phyloP scores from a whole-genome alignment of 2,329 filamentous ascomycete species.

The Ceratocystis huliohia region DNA sequence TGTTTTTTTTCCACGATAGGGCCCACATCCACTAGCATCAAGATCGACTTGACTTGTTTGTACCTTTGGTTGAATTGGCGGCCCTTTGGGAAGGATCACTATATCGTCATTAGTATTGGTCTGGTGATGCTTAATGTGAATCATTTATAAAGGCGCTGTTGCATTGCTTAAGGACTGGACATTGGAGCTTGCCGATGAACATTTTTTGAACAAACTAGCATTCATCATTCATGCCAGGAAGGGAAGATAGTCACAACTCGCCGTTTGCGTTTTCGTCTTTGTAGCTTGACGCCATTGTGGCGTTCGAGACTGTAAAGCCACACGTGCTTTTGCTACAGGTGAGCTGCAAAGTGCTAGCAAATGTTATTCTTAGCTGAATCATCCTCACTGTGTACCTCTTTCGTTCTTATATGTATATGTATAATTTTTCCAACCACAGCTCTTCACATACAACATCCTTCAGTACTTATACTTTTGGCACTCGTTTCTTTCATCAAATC shows the following conservation, averaged over 20 bases:
- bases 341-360: neutral
- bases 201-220: neutral
- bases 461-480: neutral
- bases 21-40: neutral
- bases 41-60: neutral
- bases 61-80: too few species aligned
- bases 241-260: neutral
- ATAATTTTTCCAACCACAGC: neutral
- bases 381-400: too few species aligned
- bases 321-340: neutral
- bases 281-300: slow-evolving; percentile 3
- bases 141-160: neutral
- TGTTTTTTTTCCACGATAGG: neutral
- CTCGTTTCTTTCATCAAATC: neutral
- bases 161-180: neutral
- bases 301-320: slow-evolving; percentile 6
- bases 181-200: neutral
- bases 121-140: neutral
- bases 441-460: neutral
- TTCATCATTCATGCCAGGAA: neutral
- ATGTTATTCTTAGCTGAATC: neutral
- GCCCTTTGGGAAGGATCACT: too few species aligned
- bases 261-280: slow-evolving; percentile 2
- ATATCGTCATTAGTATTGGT: too few species aligned
- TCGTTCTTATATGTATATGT: neutral